Conservation (phyloP, 306 rosid genomes). For the Rubus idaeus region DNA sequence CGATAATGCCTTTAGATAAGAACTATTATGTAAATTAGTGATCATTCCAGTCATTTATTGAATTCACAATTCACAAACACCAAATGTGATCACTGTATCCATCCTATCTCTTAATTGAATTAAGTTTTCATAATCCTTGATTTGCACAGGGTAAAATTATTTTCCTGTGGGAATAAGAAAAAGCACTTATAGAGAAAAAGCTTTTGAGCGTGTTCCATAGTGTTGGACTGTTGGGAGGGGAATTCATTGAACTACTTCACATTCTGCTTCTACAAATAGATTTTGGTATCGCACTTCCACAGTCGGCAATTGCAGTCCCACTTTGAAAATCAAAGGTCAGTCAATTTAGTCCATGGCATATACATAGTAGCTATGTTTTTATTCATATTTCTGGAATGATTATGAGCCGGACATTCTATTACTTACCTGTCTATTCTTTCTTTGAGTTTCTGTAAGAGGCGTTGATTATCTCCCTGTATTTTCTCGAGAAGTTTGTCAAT, state of each 20-base stretch:
- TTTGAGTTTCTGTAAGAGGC: conserved; percentile 24
- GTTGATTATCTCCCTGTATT: conserved; percentile 25
- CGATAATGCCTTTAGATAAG: too few relatives aligned
- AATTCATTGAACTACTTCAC: conserved; percentile 24
- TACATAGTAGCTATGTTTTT: neutral
- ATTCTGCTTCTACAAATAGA: conserved; percentile 20
- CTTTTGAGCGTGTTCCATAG: conserved; percentile 23
- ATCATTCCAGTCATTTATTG: too few relatives aligned
- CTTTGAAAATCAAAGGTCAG: neutral
- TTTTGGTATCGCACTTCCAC: conserved; percentile 24
- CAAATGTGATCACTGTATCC: too few relatives aligned
- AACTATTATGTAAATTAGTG: too few relatives aligned
- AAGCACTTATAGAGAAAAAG: conserved; percentile 1
- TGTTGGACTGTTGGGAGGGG: conserved; percentile 28
- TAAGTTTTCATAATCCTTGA: too few relatives aligned
- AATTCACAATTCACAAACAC: too few relatives aligned
- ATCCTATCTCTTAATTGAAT: too few relatives aligned
- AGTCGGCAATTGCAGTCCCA: too few relatives aligned
- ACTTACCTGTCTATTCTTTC: conserved; percentile 22
- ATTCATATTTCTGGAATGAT: neutral
- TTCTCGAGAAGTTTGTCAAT: conserved; percentile 26
- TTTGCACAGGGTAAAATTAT: too few relatives aligned
- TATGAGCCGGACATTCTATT: too few relatives aligned
- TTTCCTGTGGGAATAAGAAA: neutral
- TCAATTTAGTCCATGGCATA: neutral